These are phyloP conservation scores for Lactifluus subvellereus DNA, from an alignment of 768 basidiomycete genomes.

Conservation along the genomic window DNA sequence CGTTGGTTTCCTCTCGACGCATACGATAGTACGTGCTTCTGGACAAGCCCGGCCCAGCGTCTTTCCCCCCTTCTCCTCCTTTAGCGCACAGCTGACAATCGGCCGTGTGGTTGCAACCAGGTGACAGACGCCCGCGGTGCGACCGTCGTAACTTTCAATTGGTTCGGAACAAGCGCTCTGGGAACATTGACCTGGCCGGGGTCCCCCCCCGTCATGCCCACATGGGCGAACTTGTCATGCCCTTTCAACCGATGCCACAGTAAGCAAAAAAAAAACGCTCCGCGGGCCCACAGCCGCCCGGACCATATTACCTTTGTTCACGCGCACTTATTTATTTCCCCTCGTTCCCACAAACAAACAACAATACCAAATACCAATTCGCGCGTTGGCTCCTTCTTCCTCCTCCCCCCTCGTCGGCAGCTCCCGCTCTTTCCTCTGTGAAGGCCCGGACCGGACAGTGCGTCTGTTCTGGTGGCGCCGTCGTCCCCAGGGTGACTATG, in stretches of 20 bases:
- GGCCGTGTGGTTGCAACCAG: neutral
- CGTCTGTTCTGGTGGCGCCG: constrained; percentile 16
- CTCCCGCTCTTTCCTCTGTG: constrained; percentile 12
- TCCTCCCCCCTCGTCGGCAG: neutral
- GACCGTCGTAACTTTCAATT: constrained; percentile 9
- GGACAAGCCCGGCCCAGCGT: neutral
- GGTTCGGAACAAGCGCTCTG: constrained; percentile 8
- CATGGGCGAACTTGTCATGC: constrained; percentile 14
- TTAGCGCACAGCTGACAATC: neutral
- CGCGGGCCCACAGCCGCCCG: no score
- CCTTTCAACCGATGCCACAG: neutral
- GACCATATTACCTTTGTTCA: neutral
- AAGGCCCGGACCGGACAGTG: constrained; percentile 7
- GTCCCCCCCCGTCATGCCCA: neutral
- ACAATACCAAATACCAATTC: neutral
- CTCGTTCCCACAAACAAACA: neutral
- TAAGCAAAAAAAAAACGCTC: neutral
- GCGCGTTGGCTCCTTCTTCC: neutral
- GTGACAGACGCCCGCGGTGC: neutral
- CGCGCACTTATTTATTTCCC: neutral
- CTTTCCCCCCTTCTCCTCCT: neutral
- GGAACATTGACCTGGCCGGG: constrained; percentile 11
- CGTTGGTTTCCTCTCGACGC: constrained; percentile 33
- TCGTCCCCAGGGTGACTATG: neutral
- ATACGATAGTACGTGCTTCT: constrained; percentile 43